Conservation (phyloP, 441 rosid species). For the Pelargonium fulgidum region DNA sequence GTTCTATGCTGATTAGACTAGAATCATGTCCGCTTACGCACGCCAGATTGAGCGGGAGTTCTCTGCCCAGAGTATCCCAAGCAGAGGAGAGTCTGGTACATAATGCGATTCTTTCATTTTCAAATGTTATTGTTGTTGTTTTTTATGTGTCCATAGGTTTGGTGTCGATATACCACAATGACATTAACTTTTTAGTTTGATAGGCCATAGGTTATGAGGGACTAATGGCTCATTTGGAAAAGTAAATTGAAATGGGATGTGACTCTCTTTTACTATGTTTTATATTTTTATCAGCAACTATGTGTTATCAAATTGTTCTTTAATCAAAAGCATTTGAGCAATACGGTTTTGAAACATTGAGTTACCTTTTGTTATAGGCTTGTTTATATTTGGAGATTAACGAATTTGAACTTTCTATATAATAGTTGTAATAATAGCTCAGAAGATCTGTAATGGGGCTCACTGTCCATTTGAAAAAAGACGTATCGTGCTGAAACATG, state of each 20-base stretch:
- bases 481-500: too few relatives aligned
- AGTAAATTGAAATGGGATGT: not conserved
- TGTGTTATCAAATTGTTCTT: not conserved
- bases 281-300: too few relatives aligned
- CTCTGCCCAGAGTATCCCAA: conserved; percentile 56
- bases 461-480: too few relatives aligned
- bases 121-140: not conserved
- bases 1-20: conserved; percentile 20
- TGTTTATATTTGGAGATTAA: too few relatives aligned
- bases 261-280: not conserved
- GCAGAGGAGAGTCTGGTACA: conserved; percentile 67
- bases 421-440: too few relatives aligned
- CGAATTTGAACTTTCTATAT: too few relatives aligned
- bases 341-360: too few relatives aligned
- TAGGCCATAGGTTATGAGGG: not conserved
- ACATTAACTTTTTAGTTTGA: not conserved
- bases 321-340: not conserved
- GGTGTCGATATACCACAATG: not conserved
- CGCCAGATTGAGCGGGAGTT: conserved; percentile 69
- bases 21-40: conserved; percentile 56
- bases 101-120: conserved; percentile 9
- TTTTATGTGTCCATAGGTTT: not conserved
- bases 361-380: too few relatives aligned
- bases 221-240: not conserved
- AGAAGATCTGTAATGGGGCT: too few relatives aligned